Evolutionary conservation across 192 early-diverging fungal species (phyloP).

Genomic region (Coemansia sp.): DNA sequence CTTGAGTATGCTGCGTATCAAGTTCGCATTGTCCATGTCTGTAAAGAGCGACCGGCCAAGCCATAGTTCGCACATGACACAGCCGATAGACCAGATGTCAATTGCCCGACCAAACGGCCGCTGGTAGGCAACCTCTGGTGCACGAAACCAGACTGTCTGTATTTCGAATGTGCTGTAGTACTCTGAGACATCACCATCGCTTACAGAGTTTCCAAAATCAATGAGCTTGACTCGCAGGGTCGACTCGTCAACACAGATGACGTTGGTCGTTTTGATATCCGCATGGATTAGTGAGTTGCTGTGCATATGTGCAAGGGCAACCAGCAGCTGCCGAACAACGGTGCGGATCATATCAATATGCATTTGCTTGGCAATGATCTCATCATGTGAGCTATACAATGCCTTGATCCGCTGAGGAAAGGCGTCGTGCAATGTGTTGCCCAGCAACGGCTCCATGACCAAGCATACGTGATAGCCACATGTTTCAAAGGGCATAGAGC

Average conservation of each 20-base stretch:
- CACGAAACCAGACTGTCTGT: conserved; percentile 96
- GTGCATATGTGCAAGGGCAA: conserved; percentile 86
- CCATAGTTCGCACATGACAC: conserved; percentile 81
- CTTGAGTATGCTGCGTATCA: conserved; percentile 62
- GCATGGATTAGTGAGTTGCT: conserved; percentile 79
- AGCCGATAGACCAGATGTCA: conserved; percentile 90
- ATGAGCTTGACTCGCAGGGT: conserved; percentile 83
- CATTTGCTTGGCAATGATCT: conserved; percentile 35
- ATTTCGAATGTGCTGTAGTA: conserved; percentile 69
- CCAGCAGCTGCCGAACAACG: conserved; percentile 78
- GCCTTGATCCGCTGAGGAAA: conserved; percentile 42
- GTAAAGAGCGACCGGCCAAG: conserved; percentile 67
- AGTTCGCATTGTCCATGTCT: conserved; percentile 67
- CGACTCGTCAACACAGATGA: conserved; percentile 72
- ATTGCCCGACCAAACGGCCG: conserved; percentile 64
- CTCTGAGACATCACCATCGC: conserved; percentile 48
- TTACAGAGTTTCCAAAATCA: conserved; percentile 93
- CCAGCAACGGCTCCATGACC: conserved; percentile 53
- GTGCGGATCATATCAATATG: conserved; percentile 72
- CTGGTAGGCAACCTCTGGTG: conserved; percentile 88
- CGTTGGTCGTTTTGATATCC: conserved; percentile 91
- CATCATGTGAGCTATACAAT: conserved; percentile 34
- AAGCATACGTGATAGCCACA: conserved; percentile 30
- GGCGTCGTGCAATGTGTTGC: conserved; percentile 48
- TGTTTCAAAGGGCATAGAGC: conserved; percentile 12